These are phyloP conservation scores for Cyclostephanos tholiformis DNA, from an alignment of 108 stramenopile genomes.

Conservation along the genomic window DNA sequence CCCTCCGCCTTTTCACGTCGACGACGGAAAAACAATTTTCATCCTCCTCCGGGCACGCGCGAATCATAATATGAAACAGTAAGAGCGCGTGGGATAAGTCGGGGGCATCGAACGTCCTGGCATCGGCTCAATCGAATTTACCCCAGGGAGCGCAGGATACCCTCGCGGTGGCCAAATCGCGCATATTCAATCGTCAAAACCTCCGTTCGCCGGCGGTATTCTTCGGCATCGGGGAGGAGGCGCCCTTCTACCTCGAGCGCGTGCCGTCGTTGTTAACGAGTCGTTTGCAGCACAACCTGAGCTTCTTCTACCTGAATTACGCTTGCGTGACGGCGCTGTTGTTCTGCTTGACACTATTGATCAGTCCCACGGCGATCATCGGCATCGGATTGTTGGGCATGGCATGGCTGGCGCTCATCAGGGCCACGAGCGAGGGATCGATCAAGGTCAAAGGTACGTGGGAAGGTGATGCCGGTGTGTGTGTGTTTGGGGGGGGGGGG, in stretches of 20 bases:
- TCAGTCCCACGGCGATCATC: slow-evolving; percentile 76
- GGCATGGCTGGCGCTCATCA: slow-evolving; percentile 80
- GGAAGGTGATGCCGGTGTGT: too few species aligned
- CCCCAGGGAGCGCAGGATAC: slow-evolving; percentile 79
- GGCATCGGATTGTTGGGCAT: slow-evolving; percentile 72
- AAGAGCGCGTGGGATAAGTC: slow-evolving; percentile 83
- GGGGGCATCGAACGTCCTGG: slow-evolving; percentile 71
- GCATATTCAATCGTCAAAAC: slow-evolving; percentile 73
- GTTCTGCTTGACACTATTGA: slow-evolving; percentile 74
- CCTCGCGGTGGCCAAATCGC: slow-evolving; percentile 50
- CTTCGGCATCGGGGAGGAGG: slow-evolving; percentile 85
- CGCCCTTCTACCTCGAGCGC: slow-evolving; percentile 85
- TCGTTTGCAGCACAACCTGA: slow-evolving; percentile 80
- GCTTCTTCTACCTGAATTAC: slow-evolving; percentile 90
- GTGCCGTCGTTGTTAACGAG: slow-evolving; percentile 68
- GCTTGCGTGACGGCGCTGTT: slow-evolving; percentile 65
- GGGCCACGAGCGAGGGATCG: slow-evolving; percentile 58
- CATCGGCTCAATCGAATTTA: slow-evolving; percentile 57
- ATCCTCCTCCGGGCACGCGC: too few species aligned
- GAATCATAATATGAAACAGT: slow-evolving; percentile 29
- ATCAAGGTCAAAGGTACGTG: slow-evolving; percentile 58
- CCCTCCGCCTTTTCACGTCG: too few species aligned
- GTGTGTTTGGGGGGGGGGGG: too few species aligned
- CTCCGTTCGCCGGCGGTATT: slow-evolving; percentile 74
- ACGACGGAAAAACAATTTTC: too few species aligned